phyloP scores from a whole-genome alignment of 2,329 filamentous ascomycete genomes.

The Fusarium sp. region DNA sequence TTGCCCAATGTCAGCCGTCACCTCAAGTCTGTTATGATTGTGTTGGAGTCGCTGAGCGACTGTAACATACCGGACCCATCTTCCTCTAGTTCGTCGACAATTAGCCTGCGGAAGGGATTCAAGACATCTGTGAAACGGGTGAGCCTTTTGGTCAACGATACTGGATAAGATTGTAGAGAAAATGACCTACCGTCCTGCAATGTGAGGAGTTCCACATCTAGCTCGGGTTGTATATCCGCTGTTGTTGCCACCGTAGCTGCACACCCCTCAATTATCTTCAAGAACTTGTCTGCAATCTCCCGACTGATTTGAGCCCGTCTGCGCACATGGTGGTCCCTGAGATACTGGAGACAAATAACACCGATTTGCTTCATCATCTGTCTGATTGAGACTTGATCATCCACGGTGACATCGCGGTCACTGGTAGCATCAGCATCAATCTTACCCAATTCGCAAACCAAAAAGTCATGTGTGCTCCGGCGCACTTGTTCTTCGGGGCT shows the following conservation, averaged over 20 bases:
- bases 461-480: slow-evolving; percentile 53
- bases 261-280: slow-evolving; percentile 56
- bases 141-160: slow-evolving; percentile 19
- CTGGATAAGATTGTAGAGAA: background rate
- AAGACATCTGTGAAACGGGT: slow-evolving; percentile 49
- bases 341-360: slow-evolving; percentile 55
- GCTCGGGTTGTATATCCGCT: slow-evolving; percentile 45
- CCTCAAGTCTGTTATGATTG: slow-evolving; percentile 39
- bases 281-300: slow-evolving; percentile 54
- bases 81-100: slow-evolving; percentile 66
- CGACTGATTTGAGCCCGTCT: slow-evolving; percentile 53
- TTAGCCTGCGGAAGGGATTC: slow-evolving; percentile 61
- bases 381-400: slow-evolving; percentile 36
- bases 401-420: slow-evolving; percentile 44
- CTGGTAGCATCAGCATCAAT: slow-evolving; percentile 36
- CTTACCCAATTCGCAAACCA: slow-evolving; percentile 56
- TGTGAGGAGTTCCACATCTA: slow-evolving; percentile 42
- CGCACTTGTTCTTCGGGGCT: slow-evolving; percentile 57
- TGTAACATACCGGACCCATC: slow-evolving; percentile 66
- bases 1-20: slow-evolving; percentile 40
- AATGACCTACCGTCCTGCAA: slow-evolving; percentile 42
- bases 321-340: slow-evolving; percentile 58
- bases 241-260: slow-evolving; percentile 47
- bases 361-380: slow-evolving; percentile 52
- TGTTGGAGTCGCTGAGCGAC: slow-evolving; percentile 41